Percentiles rank a stretch among this genome's conserved stretches.
Evolutionary conservation across 805 yeast species (phyloP).

Genomic region (Komagataella mondaviorum): DNA sequence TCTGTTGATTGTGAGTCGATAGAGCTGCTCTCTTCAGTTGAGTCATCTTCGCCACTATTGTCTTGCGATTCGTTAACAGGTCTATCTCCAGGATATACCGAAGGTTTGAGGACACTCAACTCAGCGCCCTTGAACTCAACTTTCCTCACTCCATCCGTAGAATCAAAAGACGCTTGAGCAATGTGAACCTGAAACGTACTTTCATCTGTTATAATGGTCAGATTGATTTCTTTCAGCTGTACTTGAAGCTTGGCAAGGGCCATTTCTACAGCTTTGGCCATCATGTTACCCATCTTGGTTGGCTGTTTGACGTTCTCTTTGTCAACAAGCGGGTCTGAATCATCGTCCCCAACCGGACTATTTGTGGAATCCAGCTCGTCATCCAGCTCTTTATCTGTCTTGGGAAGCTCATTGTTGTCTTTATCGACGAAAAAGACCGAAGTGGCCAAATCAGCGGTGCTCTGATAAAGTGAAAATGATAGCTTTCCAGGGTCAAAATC

Average conservation of each 20-base stretch:
- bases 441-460: constrained; percentile 63
- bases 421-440: constrained; percentile 33
- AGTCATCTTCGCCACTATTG: constrained; percentile 4
- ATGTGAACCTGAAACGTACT: constrained; percentile 19
- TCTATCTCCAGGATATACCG: constrained; percentile 15
- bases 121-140: constrained; percentile 25
- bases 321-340: constrained; percentile 4
- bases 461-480: constrained; percentile 47
- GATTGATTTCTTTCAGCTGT: constrained; percentile 27
- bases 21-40: constrained; percentile 17
- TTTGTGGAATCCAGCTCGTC: constrained; percentile 19
- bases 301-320: constrained; percentile 7
- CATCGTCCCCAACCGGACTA: constrained; percentile 3
- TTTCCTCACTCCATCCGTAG: constrained; percentile 32
- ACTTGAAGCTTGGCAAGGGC: constrained; percentile 50
- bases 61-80: constrained; percentile 3
- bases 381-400: constrained; percentile 15
- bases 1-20: constrained; percentile 15
- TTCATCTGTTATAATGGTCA: constrained; percentile 36
- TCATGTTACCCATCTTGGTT: constrained; percentile 38
- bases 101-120: constrained; percentile 26
- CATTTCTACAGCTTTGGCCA: constrained; percentile 52
- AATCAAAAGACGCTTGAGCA: constrained; percentile 18
- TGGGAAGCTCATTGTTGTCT: constrained; percentile 7
- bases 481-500: constrained; percentile 8